phyloP scores from a whole-genome alignment of 164 flowering plant species.

The Warburgia ugandensis region DNA sequence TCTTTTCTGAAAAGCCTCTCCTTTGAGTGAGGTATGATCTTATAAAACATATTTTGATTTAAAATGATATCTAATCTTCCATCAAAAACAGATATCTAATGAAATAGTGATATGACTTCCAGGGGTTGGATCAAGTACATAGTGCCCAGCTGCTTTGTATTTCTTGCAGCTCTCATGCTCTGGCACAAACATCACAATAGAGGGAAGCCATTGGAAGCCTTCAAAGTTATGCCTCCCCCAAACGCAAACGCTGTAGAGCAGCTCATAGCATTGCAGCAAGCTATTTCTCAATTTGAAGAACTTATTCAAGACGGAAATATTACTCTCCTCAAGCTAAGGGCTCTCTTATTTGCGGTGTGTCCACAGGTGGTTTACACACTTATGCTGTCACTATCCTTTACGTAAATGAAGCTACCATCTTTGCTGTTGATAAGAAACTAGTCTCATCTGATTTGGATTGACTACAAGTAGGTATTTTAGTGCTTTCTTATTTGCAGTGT shows the following conservation, averaged over 20 bases:
- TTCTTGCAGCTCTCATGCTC: slow-evolving; percentile 49
- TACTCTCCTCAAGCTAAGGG: slow-evolving; percentile 71
- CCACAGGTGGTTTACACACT: slow-evolving; percentile 53
- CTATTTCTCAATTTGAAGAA: slow-evolving; percentile 52
- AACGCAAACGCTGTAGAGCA: slow-evolving; percentile 72
- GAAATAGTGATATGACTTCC: slow-evolving; percentile 14
- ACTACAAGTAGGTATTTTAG: no score
- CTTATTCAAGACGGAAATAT: slow-evolving; percentile 66
- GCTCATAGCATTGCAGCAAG: slow-evolving; percentile 64
- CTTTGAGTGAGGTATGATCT: no score
- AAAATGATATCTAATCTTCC: no score
- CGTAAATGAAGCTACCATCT: no score
- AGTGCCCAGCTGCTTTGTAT: slow-evolving; percentile 38
- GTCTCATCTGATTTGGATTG: no score
- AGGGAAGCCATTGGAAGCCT: slow-evolving; percentile 50
- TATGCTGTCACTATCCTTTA: no score
- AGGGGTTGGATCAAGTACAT: slow-evolving; percentile 67
- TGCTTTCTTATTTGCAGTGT: slow-evolving; percentile 58
- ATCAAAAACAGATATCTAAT: neutral
- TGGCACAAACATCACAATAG: slow-evolving; percentile 39
- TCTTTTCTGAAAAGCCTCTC: no score
- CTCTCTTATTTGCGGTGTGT: slow-evolving; percentile 53
- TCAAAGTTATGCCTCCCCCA: slow-evolving; percentile 57
- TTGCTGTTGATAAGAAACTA: no score
- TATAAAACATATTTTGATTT: neutral